Evolutionary conservation across 176 grass and related monocot genomes (phyloP).

Genomic region (Alopecurus myosuroides): DNA sequence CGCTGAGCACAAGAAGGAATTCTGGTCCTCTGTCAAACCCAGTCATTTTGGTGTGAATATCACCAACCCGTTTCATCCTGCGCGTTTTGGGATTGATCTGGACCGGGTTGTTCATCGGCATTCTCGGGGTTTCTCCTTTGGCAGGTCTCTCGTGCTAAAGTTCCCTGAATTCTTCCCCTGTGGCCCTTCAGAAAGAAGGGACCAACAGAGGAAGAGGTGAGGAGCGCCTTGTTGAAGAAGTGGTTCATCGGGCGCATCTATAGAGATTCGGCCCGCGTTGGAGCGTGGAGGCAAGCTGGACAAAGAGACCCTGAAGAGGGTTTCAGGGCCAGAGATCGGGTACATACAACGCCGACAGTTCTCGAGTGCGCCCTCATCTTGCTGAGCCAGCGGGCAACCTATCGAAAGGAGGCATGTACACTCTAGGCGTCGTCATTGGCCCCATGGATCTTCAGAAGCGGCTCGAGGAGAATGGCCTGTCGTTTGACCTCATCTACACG

Average conservation of each 20-base stretch:
- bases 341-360: slow-evolving; percentile 77
- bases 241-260: slow-evolving; percentile 71
- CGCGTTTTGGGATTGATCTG: slow-evolving; percentile 30
- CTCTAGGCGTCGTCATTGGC: slow-evolving; percentile 53
- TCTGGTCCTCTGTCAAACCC: slow-evolving; percentile 75
- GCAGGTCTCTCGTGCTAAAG: slow-evolving; percentile 69
- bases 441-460: slow-evolving; percentile 69
- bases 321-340: slow-evolving; percentile 74
- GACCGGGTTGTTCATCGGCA: slow-evolving; percentile 51
- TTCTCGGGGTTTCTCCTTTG: slow-evolving; percentile 55
- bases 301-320: slow-evolving; percentile 64
- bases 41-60: slow-evolving; percentile 78
- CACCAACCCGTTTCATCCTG: slow-evolving; percentile 45
- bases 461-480: slow-evolving; percentile 75
- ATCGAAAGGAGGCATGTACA: slow-evolving; percentile 71
- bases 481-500: slow-evolving; percentile 50
- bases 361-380: slow-evolving; percentile 69
- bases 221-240: slow-evolving; percentile 75
- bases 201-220: slow-evolving; percentile 74
- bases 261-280: slow-evolving; percentile 18
- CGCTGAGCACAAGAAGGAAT: slow-evolving; percentile 37
- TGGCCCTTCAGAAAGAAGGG: slow-evolving; percentile 64
- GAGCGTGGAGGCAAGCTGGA: slow-evolving; percentile 56
- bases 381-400: slow-evolving; percentile 57
- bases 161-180: slow-evolving; percentile 69